Base-by-base conservation (phyloP, 441 rosid genomes). In the Eugenia klotzschiana region DNA sequence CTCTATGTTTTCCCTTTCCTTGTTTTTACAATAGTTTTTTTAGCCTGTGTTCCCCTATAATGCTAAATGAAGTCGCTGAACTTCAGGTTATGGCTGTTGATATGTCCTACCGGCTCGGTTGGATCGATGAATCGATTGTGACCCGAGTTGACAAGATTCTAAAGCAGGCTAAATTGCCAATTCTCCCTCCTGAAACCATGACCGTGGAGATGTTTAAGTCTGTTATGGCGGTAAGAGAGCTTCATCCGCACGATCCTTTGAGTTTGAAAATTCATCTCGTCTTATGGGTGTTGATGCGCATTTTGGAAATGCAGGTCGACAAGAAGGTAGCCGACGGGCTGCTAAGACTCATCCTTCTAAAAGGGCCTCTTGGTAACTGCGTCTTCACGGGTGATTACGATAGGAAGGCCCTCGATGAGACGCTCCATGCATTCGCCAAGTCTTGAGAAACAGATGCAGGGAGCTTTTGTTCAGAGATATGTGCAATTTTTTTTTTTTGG, bases 271-370 rank as follows among this genome's bases (percentile, higher is more conserved):
- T 43, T 22, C 51, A 2, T 53, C 41, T 57, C 43, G 64, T 58
- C 16, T 9, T 79, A 69, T 25, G 82, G 41, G 27, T 51, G 23
- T 64, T 46, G 43, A 37, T 52, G 51, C 51, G 46, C 56, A 37
- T 57, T 29, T 29, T 58, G 53, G 73, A 53, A 57, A 58, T 85
- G 82, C 90, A 95, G 99, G 98, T 95, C 53, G 99, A 97, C 90
- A 97, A 97, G 93, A 97, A 95, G 91, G 99, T 97, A 20, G 98
- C 98, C 6, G 99, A 97, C 83, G 98, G 99, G 79, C 83, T 94
- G 69, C 91, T 95, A 82, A 91, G 98, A 92, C 98, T 97, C 80
- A 94, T 97, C 88, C 97, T 97, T 83, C 90, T 97, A 69, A 93
- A 95, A 91, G 99, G 98, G 46, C 93, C 97, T 74, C 90, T 95